Conservation (phyloP, 768 basidiomycete genomes). For the Boletellus sp. region DNA sequence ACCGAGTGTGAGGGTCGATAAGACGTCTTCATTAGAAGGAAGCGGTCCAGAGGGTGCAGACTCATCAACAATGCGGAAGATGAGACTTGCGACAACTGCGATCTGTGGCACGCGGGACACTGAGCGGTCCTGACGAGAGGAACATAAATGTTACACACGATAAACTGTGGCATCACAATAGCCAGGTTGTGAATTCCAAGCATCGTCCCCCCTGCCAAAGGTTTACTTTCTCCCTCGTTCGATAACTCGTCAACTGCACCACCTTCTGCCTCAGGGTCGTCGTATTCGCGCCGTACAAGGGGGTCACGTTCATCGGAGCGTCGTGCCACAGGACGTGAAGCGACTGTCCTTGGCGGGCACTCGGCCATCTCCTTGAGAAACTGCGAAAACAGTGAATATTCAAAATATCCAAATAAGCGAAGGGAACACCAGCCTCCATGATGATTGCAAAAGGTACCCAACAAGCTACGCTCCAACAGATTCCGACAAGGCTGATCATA, state of each 20-base stretch:
- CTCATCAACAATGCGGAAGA: constrained; percentile 80
- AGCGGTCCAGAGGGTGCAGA: constrained; percentile 4
- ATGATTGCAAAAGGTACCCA: constrained; percentile 98
- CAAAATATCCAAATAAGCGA: background rate
- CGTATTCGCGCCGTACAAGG: constrained; percentile 51
- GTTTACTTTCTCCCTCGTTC: constrained; percentile 32
- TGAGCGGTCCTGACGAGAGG: background rate
- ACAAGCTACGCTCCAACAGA: constrained; percentile 97
- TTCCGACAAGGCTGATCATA: constrained; percentile 80
- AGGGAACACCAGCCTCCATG: constrained; percentile 81
- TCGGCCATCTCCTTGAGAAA: constrained; percentile 70
- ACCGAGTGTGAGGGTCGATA: constrained; percentile 1
- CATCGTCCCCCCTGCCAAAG: constrained; percentile 83
- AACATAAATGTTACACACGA: constrained; percentile 50
- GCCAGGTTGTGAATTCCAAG: constrained; percentile 94
- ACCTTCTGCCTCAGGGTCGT: constrained; percentile 40
- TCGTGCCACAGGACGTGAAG: constrained; percentile 29
- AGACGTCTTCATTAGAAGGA: constrained; percentile 33
- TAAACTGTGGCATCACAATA: constrained; percentile 91
- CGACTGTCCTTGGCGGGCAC: constrained; percentile 12
- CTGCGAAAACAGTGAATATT: constrained; percentile 32
- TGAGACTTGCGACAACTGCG: constrained; percentile 78
- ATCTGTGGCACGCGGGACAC: constrained; percentile 46
- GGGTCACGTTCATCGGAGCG: constrained; percentile 43
- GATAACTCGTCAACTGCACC: constrained; percentile 30